Percentiles rank a stretch among this genome's conserved stretches.
phyloP scores from a whole-genome alignment of 2,329 filamentous ascomycete species.

The Cladosporium sp. region DNA sequence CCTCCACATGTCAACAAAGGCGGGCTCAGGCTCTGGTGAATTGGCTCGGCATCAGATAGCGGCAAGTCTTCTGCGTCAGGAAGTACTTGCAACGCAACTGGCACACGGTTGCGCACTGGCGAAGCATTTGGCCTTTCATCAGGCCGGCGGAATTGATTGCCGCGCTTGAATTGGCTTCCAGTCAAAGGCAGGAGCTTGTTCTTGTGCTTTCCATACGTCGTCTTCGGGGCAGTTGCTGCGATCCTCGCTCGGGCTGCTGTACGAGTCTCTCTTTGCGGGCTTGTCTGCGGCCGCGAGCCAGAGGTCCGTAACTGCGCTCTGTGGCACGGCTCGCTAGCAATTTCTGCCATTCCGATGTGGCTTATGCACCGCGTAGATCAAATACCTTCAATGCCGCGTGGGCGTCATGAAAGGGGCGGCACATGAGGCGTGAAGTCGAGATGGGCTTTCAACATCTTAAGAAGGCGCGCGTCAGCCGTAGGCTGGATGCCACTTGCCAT shows the following conservation, averaged over 20 bases:
- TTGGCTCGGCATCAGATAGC: constrained; percentile 21
- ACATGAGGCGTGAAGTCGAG: not conserved
- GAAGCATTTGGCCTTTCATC: no score
- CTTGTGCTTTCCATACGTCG: constrained; percentile 19
- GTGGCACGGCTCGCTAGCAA: no score
- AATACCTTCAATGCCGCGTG: not conserved
- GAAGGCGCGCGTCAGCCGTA: not conserved
- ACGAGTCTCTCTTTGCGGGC: not conserved
- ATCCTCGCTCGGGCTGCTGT: not conserved
- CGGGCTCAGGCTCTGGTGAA: not conserved
- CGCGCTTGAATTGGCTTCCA: constrained; percentile 17
- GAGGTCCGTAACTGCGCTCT: no score
- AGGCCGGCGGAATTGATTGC: not conserved
- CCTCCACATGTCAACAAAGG: not conserved
- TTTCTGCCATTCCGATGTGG: not conserved
- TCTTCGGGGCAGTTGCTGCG: constrained; percentile 2
- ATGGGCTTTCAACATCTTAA: not conserved
- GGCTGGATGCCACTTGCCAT: not conserved
- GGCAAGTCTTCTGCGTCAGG: constrained; percentile 24
- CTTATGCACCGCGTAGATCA: not conserved
- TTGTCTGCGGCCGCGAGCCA: not conserved
- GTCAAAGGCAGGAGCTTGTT: constrained; percentile 18
- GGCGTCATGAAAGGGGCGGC: no score
- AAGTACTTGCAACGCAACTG: not conserved
- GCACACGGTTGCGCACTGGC: no score